Conservation (phyloP, 768 basidiomycete genomes). For the Coprinellus micaceus region DNA sequence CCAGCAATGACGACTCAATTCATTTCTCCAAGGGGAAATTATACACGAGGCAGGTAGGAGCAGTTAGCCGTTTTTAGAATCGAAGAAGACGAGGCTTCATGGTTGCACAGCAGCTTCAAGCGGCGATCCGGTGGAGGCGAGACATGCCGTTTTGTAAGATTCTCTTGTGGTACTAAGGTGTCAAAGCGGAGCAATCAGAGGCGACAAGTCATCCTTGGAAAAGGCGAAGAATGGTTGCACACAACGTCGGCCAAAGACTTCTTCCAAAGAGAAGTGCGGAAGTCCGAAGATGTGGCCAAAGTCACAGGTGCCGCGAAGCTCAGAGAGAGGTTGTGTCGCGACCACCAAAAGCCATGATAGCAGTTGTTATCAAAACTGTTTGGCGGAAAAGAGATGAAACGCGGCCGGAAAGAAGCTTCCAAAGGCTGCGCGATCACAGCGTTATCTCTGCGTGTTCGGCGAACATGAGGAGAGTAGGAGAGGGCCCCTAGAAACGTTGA, state of each 20-base stretch:
- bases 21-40: constrained; percentile 9
- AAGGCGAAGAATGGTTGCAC: background rate
- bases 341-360: no score
- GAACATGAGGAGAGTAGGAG: background rate
- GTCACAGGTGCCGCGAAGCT: constrained; percentile 10
- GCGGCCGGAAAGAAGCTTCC: no score
- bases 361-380: no score
- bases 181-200: background rate
- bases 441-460: no score
- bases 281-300: constrained; percentile 1
- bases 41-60: background rate
- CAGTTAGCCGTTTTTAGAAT: background rate
- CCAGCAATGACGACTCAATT: constrained; percentile 4
- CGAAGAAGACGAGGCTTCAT: background rate
- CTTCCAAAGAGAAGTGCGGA: constrained; percentile 9
- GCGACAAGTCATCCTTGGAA: background rate
- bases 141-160: background rate
- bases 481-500: no score
- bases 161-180: background rate
- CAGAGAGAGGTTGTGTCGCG: background rate
- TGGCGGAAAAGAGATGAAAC: no score
- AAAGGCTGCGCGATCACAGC: no score
- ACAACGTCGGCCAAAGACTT: background rate
- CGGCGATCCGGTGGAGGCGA: background rate
- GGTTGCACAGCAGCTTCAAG: background rate